phyloP scores from a whole-genome alignment of 345 rosid species.

The Citrus sinensis region DVS_A1.0 CM039161.1:17112501-17113000 shows the following conservation, averaged over 20 bases:
- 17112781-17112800: neutral
- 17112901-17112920: neutral
- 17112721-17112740: neutral
- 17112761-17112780: neutral
- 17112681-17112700: no score
- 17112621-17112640: neutral
- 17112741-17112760: neutral
- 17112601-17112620: neutral
- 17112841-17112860: neutral
- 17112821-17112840: neutral
- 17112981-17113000: neutral
- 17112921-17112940: neutral
- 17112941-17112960: neutral
- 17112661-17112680: no score
- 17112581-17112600: neutral
- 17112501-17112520: neutral
- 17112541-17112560: neutral
- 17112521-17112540: neutral
- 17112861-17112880: conserved; percentile 18
- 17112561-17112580: no score
- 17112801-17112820: neutral
- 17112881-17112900: neutral
- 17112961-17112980: neutral
- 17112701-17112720: no score
- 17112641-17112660: no score